Evolutionary conservation across 345 rosid genomes (phyloP), one percentile per base, ranked within the genome.

Genomic region (Bretschneidera sinensis): DNA sequence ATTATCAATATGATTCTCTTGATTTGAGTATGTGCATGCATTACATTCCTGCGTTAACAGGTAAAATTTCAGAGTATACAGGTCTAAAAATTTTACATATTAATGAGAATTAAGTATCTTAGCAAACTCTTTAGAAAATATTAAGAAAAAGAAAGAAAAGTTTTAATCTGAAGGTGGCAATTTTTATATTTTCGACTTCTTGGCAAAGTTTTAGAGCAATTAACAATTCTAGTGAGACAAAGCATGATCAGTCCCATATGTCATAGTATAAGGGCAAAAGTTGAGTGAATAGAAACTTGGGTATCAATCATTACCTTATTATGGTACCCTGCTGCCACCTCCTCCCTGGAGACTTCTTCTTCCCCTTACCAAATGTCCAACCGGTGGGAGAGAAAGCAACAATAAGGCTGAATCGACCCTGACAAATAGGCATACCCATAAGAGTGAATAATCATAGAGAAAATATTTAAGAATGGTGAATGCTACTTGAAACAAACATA

Each of bases 351-450:
- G 87, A 76, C 69, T 85, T 89, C 84, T 87, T 87, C 77, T 86
- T 91, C 20, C 87, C 81, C 67, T 85, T 92, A n/a, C 96, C 86
- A 59, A 83, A 81, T 47, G 89, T 68, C 97, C 98, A 92, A 14
- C 98, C 98, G 65, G 90, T 87, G 6, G 98, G 98, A 66, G 98
- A 87, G 80, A 92, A 87, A 48, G 98, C 94, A 63, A 92, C 96
- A 2, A 89, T 65, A 35, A 89, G 91, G 70, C 85, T 84, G 77
- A 74, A 92, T 28, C 94, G 84, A 51, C 66, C 68, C 97, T 92
- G 84, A 63, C 52, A 0, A 51, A 63, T 24, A 67, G 24, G 15
- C 45, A 39, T 7, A 39, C 6, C 45, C 45, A 7, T 14, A 5
- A 11, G 1, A 4, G 45, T 39, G 11, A 39, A 39, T 39, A 39